Percentiles rank a stretch among this genome's conserved stretches.
phyloP scores from a whole-genome alignment of 1,284 basidiomycete species.

The Leucoagaricus sp. region DNA sequence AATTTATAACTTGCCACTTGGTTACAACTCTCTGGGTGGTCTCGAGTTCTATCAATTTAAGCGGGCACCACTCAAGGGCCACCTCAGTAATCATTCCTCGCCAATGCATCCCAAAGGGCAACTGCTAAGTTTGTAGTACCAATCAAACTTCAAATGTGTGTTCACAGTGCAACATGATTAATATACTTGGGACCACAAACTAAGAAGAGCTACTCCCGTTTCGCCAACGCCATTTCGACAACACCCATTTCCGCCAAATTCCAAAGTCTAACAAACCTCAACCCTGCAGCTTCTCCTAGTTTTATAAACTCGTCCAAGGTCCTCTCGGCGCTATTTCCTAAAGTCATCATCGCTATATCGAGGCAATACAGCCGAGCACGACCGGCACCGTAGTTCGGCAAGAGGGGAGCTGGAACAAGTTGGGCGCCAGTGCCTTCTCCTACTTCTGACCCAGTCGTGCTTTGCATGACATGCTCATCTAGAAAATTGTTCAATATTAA shows the following conservation, averaged over 20 bases:
- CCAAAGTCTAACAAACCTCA: conserved; percentile 33
- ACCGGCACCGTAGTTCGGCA: conserved; percentile 38
- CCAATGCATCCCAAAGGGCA: too few relatives aligned
- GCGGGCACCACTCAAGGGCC: too few relatives aligned
- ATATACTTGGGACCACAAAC: too few relatives aligned
- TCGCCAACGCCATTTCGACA: conserved; percentile 26
- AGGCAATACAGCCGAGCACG: conserved; percentile 30
- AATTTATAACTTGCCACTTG: too few relatives aligned
- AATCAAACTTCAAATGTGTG: too few relatives aligned
- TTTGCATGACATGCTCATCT: conserved; percentile 28
- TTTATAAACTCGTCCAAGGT: conserved; percentile 26
- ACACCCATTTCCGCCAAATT: conserved; percentile 32
- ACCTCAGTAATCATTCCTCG: too few relatives aligned
- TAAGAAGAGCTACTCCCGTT: too few relatives aligned
- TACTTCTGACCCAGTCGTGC: conserved; percentile 16
- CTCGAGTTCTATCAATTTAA: too few relatives aligned
- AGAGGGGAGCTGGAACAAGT: conserved; percentile 34
- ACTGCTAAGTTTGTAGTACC: too few relatives aligned
- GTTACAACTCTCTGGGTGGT: too few relatives aligned
- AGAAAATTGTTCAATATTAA: background rate
- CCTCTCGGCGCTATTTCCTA: conserved; percentile 33
- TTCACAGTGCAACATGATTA: too few relatives aligned
- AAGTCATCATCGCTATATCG: conserved; percentile 35
- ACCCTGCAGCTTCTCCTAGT: conserved; percentile 26
- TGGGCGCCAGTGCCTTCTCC: conserved; percentile 1